Evolutionary conservation across 73 alveolate genomes (phyloP).

Genomic region (Stentor roeselii): DNA sequence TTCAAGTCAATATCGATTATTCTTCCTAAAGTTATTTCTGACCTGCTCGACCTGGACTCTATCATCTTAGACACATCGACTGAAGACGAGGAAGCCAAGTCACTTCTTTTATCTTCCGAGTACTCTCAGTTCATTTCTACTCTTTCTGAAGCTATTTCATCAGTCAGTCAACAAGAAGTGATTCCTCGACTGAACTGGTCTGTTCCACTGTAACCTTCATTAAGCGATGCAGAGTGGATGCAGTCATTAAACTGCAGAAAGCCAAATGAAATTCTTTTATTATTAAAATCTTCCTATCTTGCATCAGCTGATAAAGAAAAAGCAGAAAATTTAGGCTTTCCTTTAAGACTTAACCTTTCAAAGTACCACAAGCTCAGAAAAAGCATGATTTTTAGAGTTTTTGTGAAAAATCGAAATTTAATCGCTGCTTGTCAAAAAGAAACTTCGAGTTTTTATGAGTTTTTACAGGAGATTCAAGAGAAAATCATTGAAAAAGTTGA

Average conservation of each 20-base stretch:
- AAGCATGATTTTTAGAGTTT: constrained; percentile 13
- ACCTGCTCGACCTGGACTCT: neutral
- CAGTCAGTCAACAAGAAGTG: neutral
- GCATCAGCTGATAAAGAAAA: neutral
- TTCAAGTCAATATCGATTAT: neutral
- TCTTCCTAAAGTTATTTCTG: neutral
- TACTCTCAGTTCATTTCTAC: neutral
- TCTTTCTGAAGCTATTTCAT: neutral
- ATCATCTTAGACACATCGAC: neutral
- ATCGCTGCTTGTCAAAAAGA: constrained; percentile 5
- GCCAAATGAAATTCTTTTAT: neutral
- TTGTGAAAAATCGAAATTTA: neutral
- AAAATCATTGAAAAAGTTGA: neutral
- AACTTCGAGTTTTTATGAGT: neutral
- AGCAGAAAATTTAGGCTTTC: constrained; percentile 3
- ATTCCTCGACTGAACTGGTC: neutral
- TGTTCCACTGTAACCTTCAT: neutral
- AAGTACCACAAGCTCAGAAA: neutral
- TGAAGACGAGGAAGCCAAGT: neutral
- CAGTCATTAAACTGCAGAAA: neutral
- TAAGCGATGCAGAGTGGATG: constrained; percentile 18
- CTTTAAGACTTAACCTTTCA: neutral
- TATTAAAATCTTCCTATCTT: neutral
- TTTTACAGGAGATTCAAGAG: neutral
- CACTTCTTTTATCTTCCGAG: neutral